A percentile compares a stretch with the other conserved stretches of the same genome.
These are phyloP conservation scores for Amanita molliuscula DNA, from an alignment of 768 basidiomycete genomes.

Conservation along the genomic window DNA sequence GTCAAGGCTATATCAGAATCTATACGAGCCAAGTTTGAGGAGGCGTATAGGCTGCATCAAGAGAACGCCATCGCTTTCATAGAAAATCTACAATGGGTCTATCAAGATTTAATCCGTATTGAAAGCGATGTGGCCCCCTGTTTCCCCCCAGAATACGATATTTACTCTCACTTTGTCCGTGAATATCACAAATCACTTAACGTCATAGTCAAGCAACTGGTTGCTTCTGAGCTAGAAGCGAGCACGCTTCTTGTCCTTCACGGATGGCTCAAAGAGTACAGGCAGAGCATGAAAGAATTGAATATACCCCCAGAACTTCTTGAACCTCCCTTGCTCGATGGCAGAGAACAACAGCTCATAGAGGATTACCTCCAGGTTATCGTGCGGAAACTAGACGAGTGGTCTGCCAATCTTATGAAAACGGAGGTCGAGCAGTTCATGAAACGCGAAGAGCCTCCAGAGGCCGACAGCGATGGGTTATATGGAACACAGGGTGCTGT, in stretches of 20 bases:
- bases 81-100: constrained; percentile 78
- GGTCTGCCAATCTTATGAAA: constrained; percentile 90
- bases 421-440: constrained; percentile 82
- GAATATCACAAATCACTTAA: constrained; percentile 88
- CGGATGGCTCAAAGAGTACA: constrained; percentile 95
- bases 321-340: constrained; percentile 86
- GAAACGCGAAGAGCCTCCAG: constrained; percentile 75
- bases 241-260: constrained; percentile 76
- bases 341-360: constrained; percentile 87
- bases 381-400: constrained; percentile 92
- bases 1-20: constrained; percentile 71
- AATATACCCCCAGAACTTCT: constrained; percentile 72
- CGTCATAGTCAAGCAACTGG: constrained; percentile 55
- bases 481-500: constrained; percentile 90
- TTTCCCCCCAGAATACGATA: constrained; percentile 89
- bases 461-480: constrained; percentile 78
- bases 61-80: constrained; percentile 66
- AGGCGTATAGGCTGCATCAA: constrained; percentile 50
- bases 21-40: constrained; percentile 61
- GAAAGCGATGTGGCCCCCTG: constrained; percentile 83
- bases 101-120: constrained; percentile 90
- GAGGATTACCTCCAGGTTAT: constrained; percentile 94
- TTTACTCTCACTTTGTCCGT: constrained; percentile 71
- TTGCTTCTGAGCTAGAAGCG: constrained; percentile 76
- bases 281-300: constrained; percentile 90